Base-by-base conservation (phyloP, 345 rosid species). In the Melastoma malabathricum region DNA sequence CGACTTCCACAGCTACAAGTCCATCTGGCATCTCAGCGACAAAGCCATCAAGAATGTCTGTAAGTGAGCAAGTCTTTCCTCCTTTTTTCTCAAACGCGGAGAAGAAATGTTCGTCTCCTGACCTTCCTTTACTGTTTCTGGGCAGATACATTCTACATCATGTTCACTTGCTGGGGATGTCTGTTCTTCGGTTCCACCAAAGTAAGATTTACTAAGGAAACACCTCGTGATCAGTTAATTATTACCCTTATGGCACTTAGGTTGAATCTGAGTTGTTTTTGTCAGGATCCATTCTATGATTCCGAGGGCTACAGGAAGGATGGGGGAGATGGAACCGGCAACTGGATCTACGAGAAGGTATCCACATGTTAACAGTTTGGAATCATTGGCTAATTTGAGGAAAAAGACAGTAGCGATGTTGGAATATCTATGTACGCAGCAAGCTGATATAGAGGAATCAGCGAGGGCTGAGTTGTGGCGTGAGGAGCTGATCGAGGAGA, bases 121-220 rank as follows among this genome's bases (percentile, higher is more conserved):
- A 57, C 23, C 50, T 46, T 59, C 19, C 27, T 38, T 29, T 43
- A 27, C 18, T 50, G 44, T 52, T 15, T 38, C 51, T 8, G 16
- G 10, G 61, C 61, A 90, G 98, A 90, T 80, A 55, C 74, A 62
- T 81, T 83, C 67, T 83, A 89, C 76, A 69, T 79, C 65, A 77
- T 90, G 88, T 90, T 81, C 82, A 83, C 86, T 57, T 78, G 84
- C 50, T 90, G 94, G 94, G 96, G 98, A 55, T 90, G 96, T 52
- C 43, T 86, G 55, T 77, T 76, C 79, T 86, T 90, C 49, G 81
- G 94, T 43, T 68, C 92, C 16, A 82, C 80, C 64, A 83, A 86
- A 69, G 96, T 86, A 76, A 68, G 71, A 57, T 17, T 9, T 23
- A 2, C 14, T 6, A 27, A 31, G 38, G 14, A 19, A n/a, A 29